A percentile compares a stretch with the other conserved stretches of the same genome.
phyloP scores from a whole-genome alignment of 2,329 filamentous ascomycete genomes.

The Fusarium coffeatum region DNA sequence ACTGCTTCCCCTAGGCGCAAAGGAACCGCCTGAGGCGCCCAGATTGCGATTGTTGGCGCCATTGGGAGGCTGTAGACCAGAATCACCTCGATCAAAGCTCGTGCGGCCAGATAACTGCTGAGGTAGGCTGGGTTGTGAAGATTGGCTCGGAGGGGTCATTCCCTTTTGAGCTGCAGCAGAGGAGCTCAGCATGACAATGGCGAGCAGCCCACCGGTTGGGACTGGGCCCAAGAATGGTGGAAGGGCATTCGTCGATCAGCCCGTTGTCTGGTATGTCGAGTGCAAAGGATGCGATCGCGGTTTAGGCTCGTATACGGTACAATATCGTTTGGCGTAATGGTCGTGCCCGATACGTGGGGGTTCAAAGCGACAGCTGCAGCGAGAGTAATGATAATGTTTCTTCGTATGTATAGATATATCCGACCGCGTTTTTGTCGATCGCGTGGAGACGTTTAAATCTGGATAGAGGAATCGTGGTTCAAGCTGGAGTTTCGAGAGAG shows the following conservation, averaged over 20 bases:
- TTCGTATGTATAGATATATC: constrained; percentile 2
- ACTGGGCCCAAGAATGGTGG: constrained; percentile 52
- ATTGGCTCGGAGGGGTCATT: constrained; percentile 49
- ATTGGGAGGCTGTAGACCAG: constrained; percentile 62
- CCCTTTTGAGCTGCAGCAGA: constrained; percentile 50
- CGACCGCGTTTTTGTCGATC: constrained; percentile 18
- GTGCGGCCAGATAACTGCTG: constrained; percentile 45
- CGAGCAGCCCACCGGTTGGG: constrained; percentile 53
- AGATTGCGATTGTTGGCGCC: constrained; percentile 59
- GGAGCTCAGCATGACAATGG: constrained; percentile 50
- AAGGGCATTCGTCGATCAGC: constrained; percentile 53
- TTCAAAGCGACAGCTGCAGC: background rate
- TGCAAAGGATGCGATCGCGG: constrained; percentile 33
- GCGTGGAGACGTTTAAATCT: constrained; percentile 16
- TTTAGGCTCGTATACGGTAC: constrained; percentile 15
- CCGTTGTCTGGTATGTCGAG: constrained; percentile 16
- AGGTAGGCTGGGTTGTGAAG: constrained; percentile 54
- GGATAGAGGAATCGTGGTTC: constrained; percentile 20
- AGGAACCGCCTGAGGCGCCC: constrained; percentile 68
- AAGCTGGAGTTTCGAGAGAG: constrained; percentile 31
- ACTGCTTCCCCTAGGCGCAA: constrained; percentile 74
- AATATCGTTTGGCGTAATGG: constrained; percentile 14
- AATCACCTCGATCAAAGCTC: constrained; percentile 65
- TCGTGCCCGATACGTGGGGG: background rate
- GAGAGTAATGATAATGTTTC: background rate